Conservation (phyloP, 2,329 filamentous ascomycete species). For the Pseudogymnoascus sp. region DNA sequence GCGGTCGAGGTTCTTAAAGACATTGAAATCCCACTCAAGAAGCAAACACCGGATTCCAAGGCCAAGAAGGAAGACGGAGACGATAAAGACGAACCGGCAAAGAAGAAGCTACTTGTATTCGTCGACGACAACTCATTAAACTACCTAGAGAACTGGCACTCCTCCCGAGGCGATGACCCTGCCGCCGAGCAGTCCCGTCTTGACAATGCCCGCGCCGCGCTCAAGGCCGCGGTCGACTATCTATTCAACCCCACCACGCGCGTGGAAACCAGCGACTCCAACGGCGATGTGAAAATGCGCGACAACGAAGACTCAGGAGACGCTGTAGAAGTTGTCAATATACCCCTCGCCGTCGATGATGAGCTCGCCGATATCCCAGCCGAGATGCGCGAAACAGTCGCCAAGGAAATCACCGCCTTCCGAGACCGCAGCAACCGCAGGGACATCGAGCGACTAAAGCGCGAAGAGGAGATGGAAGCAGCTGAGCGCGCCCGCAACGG, state of each 20-base stretch:
- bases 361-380: slow-evolving; percentile 91
- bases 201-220: slow-evolving; percentile 56
- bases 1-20: slow-evolving; percentile 79
- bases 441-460: slow-evolving; percentile 76
- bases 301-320: slow-evolving; percentile 51
- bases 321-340: slow-evolving; percentile 78
- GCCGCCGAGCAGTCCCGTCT: slow-evolving; percentile 57
- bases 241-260: slow-evolving; percentile 58
- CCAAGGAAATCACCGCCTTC: slow-evolving; percentile 89
- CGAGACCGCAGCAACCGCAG: slow-evolving; percentile 81
- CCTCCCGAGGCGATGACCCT: slow-evolving; percentile 53
- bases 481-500: slow-evolving; percentile 69
- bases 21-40: slow-evolving; percentile 71
- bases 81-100: slow-evolving; percentile 40
- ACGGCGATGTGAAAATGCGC: slow-evolving; percentile 63
- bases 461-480: slow-evolving; percentile 89
- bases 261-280: slow-evolving; percentile 43
- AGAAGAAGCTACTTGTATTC: slow-evolving; percentile 60
- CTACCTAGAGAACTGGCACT: slow-evolving; percentile 76
- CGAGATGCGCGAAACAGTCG: slow-evolving; percentile 92
- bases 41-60: slow-evolving; percentile 46
- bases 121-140: slow-evolving; percentile 76
- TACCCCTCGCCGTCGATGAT: slow-evolving; percentile 79
- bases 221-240: slow-evolving; percentile 60
- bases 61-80: slow-evolving; percentile 36